A percentile compares a stretch with the other conserved stretches of the same genome.
phyloP scores from a whole-genome alignment of 2,329 filamentous ascomycete species.

The Lachnellula suecica region DNA sequence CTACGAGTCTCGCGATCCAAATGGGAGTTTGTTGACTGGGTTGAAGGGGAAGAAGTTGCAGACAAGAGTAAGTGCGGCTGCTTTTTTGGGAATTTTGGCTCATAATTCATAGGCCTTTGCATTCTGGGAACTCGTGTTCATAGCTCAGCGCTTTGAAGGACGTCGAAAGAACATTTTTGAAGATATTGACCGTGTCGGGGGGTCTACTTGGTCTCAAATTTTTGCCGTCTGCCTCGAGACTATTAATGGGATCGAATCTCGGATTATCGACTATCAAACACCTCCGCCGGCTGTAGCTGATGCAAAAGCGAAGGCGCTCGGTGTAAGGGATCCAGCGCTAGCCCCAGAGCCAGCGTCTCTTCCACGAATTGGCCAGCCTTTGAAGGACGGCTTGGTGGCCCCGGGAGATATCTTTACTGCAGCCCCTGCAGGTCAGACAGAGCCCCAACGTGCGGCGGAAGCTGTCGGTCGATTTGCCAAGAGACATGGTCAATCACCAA shows the following conservation, averaged over 20 bases:
- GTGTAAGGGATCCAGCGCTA: conserved; percentile 1
- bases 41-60: conserved; percentile 80
- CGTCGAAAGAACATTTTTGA: conserved; percentile 77
- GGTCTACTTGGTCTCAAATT: conserved; percentile 80
- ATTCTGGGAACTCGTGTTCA: conserved; percentile 85
- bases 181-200: conserved; percentile 81
- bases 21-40: conserved; percentile 82
- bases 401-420: conserved; percentile 29
- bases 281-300: conserved; percentile 8
- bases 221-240: conserved; percentile 67
- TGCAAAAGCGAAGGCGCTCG: conserved; percentile 21
- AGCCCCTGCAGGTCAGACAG: conserved; percentile 15
- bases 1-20: conserved; percentile 83
- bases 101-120: conserved; percentile 65
- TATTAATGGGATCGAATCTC: conserved; percentile 64
- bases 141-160: conserved; percentile 71
- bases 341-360: conserved; percentile 31
- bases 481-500: conserved; percentile 27
- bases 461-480: conserved; percentile 29
- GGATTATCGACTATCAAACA: conserved; percentile 61
- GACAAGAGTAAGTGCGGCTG: conserved; percentile 56
- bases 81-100: conserved; percentile 8
- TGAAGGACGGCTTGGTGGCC: conserved; percentile 23
- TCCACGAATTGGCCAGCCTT: conserved; percentile 23
- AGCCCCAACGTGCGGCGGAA: conserved; percentile 16